phyloP scores from a whole-genome alignment of 2,329 filamentous ascomycete genomes.

The Colletotrichum paranaense region DNA sequence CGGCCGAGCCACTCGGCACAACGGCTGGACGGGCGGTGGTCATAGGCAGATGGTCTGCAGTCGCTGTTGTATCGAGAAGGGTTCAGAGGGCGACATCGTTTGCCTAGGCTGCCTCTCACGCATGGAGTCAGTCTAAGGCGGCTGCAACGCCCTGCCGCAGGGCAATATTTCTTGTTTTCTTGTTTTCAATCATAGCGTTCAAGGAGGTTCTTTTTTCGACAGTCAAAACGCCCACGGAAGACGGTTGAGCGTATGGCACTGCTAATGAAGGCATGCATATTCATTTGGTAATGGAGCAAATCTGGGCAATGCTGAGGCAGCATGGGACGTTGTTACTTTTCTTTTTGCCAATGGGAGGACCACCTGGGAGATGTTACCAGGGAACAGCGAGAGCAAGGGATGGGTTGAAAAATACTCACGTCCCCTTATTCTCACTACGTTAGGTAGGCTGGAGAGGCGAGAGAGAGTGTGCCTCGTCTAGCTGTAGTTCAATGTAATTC shows the following conservation, averaged over 20 bases:
- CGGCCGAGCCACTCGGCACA: neutral
- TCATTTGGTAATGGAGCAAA: conserved; percentile 6
- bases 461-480: neutral
- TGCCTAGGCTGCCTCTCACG: conserved; percentile 71
- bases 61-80: conserved; percentile 75
- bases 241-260: neutral
- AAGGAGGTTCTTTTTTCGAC: neutral
- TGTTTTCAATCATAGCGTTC: conserved; percentile 8
- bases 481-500: conserved; percentile 21
- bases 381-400: conserved; percentile 1
- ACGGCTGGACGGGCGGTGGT: conserved; percentile 53
- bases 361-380: conserved; percentile 2
- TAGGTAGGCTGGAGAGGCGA: neutral
- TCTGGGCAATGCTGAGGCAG: conserved; percentile 20
- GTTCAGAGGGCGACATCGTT: conserved; percentile 72
- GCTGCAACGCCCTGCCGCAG: neutral
- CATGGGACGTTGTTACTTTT: neutral
- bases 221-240: neutral
- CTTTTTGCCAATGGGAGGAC: neutral
- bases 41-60: conserved; percentile 72
- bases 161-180: neutral
- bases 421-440: neutral
- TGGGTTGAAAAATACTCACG: neutral
- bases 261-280: conserved; percentile 33
- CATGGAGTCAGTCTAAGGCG: conserved; percentile 50